These are phyloP conservation scores for Colletotrichum sp. DNA, from an alignment of 2,329 filamentous ascomycete species.

Conservation along the genomic window DNA sequence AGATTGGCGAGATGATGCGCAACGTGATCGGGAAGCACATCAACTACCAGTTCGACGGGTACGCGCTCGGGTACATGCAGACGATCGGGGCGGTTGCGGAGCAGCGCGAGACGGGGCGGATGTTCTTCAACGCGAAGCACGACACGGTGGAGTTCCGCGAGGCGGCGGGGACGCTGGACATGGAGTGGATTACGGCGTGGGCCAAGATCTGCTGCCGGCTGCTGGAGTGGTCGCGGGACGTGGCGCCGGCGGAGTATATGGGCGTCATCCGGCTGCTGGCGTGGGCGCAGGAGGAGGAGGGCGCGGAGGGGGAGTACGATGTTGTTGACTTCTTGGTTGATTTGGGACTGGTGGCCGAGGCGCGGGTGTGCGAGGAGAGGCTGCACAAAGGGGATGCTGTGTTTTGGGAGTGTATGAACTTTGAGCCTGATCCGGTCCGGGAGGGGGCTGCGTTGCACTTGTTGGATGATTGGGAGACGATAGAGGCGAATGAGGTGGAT, in stretches of 20 bases:
- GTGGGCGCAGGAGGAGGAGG: slow-evolving; percentile 21
- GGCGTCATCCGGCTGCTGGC: slow-evolving; percentile 26
- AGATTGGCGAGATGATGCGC: slow-evolving; percentile 12
- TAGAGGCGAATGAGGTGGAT: background rate
- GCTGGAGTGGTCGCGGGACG: slow-evolving; percentile 29
- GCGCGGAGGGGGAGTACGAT: slow-evolving; percentile 32
- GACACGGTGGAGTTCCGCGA: slow-evolving; percentile 42
- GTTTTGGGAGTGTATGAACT: slow-evolving; percentile 27
- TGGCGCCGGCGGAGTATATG: slow-evolving; percentile 32
- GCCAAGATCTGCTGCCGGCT: slow-evolving; percentile 35
- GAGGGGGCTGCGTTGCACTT: background rate
- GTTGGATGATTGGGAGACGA: background rate
- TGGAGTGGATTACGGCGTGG: slow-evolving; percentile 38
- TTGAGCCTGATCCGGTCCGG: background rate
- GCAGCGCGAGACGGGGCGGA: background rate
- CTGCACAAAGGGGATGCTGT: slow-evolving; percentile 27
- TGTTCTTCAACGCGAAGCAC: background rate
- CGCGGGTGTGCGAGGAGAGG: slow-evolving; percentile 27
- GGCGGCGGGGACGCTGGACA: slow-evolving; percentile 36
- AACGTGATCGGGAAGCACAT: background rate
- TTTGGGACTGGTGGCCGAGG: slow-evolving; percentile 34
- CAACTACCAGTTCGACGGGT: slow-evolving; percentile 15
- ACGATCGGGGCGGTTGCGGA: background rate
- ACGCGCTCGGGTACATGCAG: background rate
- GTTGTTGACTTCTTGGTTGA: slow-evolving; percentile 39